These are phyloP conservation scores for Friedmanniomyces endolithicus DNA, from an alignment of 495 filamentous ascomycete genomes.

Conservation along the genomic window DNA sequence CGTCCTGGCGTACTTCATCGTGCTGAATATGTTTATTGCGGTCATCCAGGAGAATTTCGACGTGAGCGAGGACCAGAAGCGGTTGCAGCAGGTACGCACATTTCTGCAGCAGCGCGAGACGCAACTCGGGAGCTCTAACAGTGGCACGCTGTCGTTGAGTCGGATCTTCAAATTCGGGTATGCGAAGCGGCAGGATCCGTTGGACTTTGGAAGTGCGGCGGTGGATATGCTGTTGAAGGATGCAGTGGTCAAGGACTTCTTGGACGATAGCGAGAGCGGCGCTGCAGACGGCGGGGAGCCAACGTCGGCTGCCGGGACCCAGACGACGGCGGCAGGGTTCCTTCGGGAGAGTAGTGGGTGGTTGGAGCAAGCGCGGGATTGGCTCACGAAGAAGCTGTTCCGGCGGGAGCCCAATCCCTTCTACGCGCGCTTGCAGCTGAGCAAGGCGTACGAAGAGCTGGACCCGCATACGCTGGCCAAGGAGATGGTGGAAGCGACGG, in stretches of 20 bases:
- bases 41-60: constrained; percentile 99
- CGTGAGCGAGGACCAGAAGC: constrained; percentile 98
- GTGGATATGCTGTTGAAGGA: constrained; percentile 94
- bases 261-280: constrained; percentile 51
- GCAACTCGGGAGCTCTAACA: constrained; percentile 41
- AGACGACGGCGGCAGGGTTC: neutral
- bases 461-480: constrained; percentile 78
- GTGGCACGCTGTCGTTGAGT: constrained; percentile 65
- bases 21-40: constrained; percentile 99
- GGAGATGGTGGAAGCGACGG: constrained; percentile 73
- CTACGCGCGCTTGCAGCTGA: constrained; percentile 69
- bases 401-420: constrained; percentile 83
- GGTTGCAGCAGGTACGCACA: constrained; percentile 83
- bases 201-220: constrained; percentile 77
- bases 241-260: constrained; percentile 84
- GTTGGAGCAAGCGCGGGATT: constrained; percentile 1
- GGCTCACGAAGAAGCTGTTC: constrained; percentile 8
- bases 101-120: constrained; percentile 80
- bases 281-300: neutral
- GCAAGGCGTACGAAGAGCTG: constrained; percentile 57
- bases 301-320: neutral
- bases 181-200: constrained; percentile 58
- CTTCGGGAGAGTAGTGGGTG: constrained; percentile 6
- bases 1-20: constrained; percentile 86
- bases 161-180: constrained; percentile 75